Evolutionary conservation across 306 rosid species (phyloP), one percentile per base, ranked within the genome.

Genomic region (Biancaea sappan): DNA sequence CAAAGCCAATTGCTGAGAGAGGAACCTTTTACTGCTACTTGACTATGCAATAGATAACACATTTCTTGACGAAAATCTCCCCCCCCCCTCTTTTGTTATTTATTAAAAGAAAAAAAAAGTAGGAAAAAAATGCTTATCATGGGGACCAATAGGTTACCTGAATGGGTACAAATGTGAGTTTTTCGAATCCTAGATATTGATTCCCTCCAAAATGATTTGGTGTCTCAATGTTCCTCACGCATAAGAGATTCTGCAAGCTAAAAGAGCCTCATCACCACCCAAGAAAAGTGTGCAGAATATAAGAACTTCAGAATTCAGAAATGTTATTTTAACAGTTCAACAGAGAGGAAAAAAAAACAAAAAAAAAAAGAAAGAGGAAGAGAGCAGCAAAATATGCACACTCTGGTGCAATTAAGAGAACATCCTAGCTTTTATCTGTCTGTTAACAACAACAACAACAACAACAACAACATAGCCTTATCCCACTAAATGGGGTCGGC

Each of bases 131-230:
- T 61, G 12, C 6, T 10, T 56, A 41, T 47, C 44, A 47, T 26
- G 37, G 56, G 67, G 44, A 78, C 64, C 52, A 19, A 18, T 13
- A 10, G 80, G 78, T 72, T 86, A 88, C 99, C 96, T 90, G 97
- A 74, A 92, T 88, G 54, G 99, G 99, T 28, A 90, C 93, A 73
- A 81, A 90, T 35, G 99, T 90, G 72, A 94, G 96, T 41, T 90
- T 92, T 83, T 92, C 97, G 78, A 94, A 94, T 73, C 96, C 97
- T 21, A 92, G 88, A 80, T 90, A 94, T 31, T 76, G 77, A 25
- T 69, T 59, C 34, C 99, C 99, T 74, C 99, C 99, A 79, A 87
- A 94, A 71, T 86, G 94, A 76, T 90, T 86, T 38, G 95, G 92
- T 40, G 96, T 94, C 74, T 86, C 75, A 6, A 68, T 83, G 59